Base-by-base conservation (phyloP, 2,329 filamentous ascomycete genomes). In the Sarocladiaceae sp. region DNA sequence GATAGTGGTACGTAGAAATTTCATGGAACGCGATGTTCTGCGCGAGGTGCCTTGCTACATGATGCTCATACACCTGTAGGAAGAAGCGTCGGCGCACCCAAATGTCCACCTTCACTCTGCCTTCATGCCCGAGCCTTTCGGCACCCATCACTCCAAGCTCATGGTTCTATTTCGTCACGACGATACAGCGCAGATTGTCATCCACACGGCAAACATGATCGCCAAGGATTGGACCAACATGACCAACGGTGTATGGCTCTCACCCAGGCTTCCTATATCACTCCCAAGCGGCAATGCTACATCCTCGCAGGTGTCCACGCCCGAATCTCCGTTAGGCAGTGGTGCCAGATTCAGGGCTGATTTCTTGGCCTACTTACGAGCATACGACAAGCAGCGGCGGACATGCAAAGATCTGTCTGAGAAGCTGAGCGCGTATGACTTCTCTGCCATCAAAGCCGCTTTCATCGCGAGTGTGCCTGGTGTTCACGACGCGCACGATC, bases 141-240 rank as follows among this genome's bases (percentile, higher is more conserved):
- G 89, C 3, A 95, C 88, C 0, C 89, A 95, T 61, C 88, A 83
- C 53, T 73, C 85, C 11, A 93, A 95, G 63, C 93, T 95, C 85
- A 77, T 95, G 62, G 69, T 95, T n/a, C 63, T 95, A 3, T 70
- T 95, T 49, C 76, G 85, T 4, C 81, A 85, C 58, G 88, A 95
- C 57, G 80, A 84, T 49, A 78, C 73, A 0, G 85, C 83, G 1
- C 85, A 94, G 62, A 68, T 95, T 5, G 65, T 94, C 45, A 89
- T 95, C 23, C 87, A 94, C 54, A 95, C 89, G 0, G 88, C 89
- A 15, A 95, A 95, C 54, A 88, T 95, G 83, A 91, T 95, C n/a
- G 58, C 73, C 3, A 80, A 82, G 45, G 89, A 95, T 60, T 95
- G 89, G 89, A 76, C 72, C 2, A 93, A 93, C 53, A 86, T 95